Conservation (phyloP, 768 basidiomycete species). For the Suillus weaverae region DNA sequence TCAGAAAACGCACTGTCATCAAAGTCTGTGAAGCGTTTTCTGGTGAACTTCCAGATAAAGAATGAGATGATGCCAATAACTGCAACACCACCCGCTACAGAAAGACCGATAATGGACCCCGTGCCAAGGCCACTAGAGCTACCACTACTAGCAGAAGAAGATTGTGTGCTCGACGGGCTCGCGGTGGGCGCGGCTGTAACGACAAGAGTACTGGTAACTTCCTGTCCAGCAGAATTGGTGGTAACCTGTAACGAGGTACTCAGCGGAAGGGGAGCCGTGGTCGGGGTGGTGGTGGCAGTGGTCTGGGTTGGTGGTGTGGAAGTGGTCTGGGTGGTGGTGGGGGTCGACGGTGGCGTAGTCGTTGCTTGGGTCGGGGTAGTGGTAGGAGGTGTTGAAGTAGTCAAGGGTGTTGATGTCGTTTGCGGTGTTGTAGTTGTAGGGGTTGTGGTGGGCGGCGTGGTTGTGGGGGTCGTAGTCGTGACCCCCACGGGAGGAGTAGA, state of each 20-base stretch:
- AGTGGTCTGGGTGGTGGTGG: neutral
- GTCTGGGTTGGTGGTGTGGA: constrained; percentile 13
- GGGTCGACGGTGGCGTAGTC: neutral
- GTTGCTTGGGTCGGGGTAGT: constrained; percentile 12
- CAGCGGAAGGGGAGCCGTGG: constrained; percentile 7
- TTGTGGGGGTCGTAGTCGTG: constrained; percentile 1
- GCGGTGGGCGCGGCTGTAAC: constrained; percentile 22
- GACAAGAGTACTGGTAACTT: constrained; percentile 25
- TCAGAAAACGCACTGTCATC: constrained; percentile 67
- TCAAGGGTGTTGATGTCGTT: constrained; percentile 1
- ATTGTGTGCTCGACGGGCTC: constrained; percentile 25
- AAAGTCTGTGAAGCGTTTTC: constrained; percentile 73
- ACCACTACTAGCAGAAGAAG: constrained; percentile 17
- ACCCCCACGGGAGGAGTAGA: neutral
- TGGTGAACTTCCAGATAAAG: constrained; percentile 83
- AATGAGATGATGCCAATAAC: constrained; percentile 70
- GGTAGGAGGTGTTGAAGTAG: constrained; percentile 4
- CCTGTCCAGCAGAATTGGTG: constrained; percentile 33
- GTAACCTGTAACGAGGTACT: constrained; percentile 16
- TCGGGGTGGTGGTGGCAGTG: constrained; percentile 3
- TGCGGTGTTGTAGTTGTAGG: constrained; percentile 7
- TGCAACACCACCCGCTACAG: constrained; percentile 79
- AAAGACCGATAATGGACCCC: constrained; percentile 77
- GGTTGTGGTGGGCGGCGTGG: constrained; percentile 15
- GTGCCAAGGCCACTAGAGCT: constrained; percentile 49